Percentiles rank a stretch among this genome's conserved stretches.
Conservation (phyloP, 192 early-diverging fungal genomes). For the Chytriomyces hyalinus region DNA sequence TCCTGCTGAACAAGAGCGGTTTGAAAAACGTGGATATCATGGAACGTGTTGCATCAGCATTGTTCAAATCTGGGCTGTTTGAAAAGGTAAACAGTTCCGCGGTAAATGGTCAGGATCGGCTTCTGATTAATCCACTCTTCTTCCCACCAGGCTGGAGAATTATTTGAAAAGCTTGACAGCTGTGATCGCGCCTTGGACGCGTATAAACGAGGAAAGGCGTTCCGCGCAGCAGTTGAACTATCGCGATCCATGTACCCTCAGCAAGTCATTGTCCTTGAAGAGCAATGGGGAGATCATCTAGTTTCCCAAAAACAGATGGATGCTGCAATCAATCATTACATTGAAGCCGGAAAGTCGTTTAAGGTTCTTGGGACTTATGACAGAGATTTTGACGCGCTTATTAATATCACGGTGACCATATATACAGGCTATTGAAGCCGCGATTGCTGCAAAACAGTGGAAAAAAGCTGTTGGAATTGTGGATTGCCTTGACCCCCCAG, state of each 20-base stretch:
- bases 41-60: slow-evolving; percentile 60
- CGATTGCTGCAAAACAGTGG: slow-evolving; percentile 53
- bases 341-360: slow-evolving; percentile 63
- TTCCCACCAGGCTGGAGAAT: slow-evolving; percentile 57
- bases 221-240: slow-evolving; percentile 65
- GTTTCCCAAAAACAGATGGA: slow-evolving; percentile 67
- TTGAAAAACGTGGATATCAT: slow-evolving; percentile 59
- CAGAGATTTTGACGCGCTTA: not conserved
- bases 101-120: slow-evolving; percentile 17
- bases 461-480: slow-evolving; percentile 67
- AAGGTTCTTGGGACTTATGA: slow-evolving; percentile 48
- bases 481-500: slow-evolving; percentile 61
- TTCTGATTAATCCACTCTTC: not conserved
- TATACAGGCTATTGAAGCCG: slow-evolving; percentile 26
- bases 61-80: slow-evolving; percentile 59
- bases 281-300: slow-evolving; percentile 73
- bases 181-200: slow-evolving; percentile 63
- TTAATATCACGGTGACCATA: not conserved
- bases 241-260: slow-evolving; percentile 56
- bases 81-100: slow-evolving; percentile 50
- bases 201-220: slow-evolving; percentile 63
- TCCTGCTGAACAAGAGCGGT: slow-evolving; percentile 47
- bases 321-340: slow-evolving; percentile 71
- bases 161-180: slow-evolving; percentile 62
- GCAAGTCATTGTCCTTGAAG: slow-evolving; percentile 64